Evolutionary conservation across 1,139 yeast species (phyloP).

Genomic region (Taiozyma onychis): DNA sequence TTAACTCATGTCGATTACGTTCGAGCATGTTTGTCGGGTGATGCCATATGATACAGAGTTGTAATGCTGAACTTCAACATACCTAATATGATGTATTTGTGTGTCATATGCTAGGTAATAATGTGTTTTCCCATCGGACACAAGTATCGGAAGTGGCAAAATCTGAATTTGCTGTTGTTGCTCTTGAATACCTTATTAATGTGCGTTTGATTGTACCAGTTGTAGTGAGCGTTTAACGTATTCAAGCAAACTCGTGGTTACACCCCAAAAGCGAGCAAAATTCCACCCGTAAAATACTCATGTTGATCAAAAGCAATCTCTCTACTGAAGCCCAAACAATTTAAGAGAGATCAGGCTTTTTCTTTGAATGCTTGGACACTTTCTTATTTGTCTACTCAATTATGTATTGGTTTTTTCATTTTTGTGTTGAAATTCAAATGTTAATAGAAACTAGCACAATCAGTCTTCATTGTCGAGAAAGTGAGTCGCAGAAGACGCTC

Average conservation of each 20-base stretch:
- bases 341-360: too few relatives aligned
- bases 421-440: not conserved
- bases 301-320: too few relatives aligned
- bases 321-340: too few relatives aligned
- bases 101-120: not conserved
- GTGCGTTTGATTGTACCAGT: not conserved
- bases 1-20: not conserved
- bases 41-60: not conserved
- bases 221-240: not conserved
- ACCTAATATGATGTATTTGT: not conserved
- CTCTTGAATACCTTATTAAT: not conserved
- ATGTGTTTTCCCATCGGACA: not conserved
- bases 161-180: not conserved
- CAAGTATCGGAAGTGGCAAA: not conserved
- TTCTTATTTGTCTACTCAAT: too few relatives aligned
- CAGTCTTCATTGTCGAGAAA: not conserved
- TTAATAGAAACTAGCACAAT: not conserved
- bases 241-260: too few relatives aligned
- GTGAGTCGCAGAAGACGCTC: not conserved
- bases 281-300: too few relatives aligned
- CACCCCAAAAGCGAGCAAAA: too few relatives aligned
- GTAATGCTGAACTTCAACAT: not conserved
- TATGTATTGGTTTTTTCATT: too few relatives aligned
- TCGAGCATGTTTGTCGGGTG: not conserved
- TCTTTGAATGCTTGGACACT: too few relatives aligned